Base-by-base conservation (phyloP, 2,329 filamentous ascomycete genomes). In the Gaeumannomyces tritici region DNA sequence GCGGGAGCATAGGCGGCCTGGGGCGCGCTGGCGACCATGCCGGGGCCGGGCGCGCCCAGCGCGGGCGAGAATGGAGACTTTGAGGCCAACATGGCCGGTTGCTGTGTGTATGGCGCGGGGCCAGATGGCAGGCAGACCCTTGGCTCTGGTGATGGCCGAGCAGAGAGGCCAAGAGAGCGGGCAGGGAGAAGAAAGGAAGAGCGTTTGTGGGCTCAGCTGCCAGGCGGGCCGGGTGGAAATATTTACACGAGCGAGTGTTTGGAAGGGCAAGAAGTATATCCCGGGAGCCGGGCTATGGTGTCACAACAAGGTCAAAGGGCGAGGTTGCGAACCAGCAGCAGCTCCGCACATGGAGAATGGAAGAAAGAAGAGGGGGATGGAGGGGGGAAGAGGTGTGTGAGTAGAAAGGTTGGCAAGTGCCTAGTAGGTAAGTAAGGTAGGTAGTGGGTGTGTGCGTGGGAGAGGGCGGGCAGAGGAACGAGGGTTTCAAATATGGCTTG, bases 21-120 rank as follows among this genome's bases (percentile, higher is more conserved):
- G n/a, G 79, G 73, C 18, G 79, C 72, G 65, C 72, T 76, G n/a
- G 80, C 72, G 57, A 78, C 75, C 66, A 81, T 70, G 59, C 60
- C 55, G 24, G 78, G 74, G 63, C 75, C 71, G 65, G 77, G 75
- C 57, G 77, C 76, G 66, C 74, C 76, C 69, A 87, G 74, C 62
- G 83, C 78, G 61, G 85, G 77, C 67, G 87, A 81, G 71, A 88
- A 91, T 56, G 88, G 81, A 69, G 88, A 79, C 73, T 92, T 91
- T 64, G 89, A 86, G 67, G 89, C 89, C 70, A 93, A 78, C 85
- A 92, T 90, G 70, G 89, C 87, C 89, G 92, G 91, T 21, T 55
- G 24, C 47, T 28, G 24, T 13, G 35, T 57, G 27, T 59, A 26
- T 33, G 24, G 47, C 42, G n/a, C 33, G 57, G 57, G 29, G 57